Conservation (phyloP, 768 basidiomycete species). For the Crucibulum laeve region DNA sequence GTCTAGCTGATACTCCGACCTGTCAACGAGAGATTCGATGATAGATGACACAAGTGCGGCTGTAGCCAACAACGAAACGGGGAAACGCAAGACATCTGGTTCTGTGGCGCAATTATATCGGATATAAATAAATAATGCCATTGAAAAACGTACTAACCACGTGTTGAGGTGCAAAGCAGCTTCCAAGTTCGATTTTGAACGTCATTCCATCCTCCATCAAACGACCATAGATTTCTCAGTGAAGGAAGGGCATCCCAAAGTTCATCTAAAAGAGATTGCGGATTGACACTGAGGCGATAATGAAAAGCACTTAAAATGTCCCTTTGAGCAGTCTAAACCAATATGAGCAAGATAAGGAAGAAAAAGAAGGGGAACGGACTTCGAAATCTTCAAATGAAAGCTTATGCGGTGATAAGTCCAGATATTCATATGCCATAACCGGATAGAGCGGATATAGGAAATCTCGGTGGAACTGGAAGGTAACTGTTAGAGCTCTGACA, state of each 20-base stretch:
- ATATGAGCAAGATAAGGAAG: neutral
- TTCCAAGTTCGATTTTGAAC: slow-evolving; percentile 47
- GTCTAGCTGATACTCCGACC: slow-evolving; percentile 27
- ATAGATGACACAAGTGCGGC: slow-evolving; percentile 47
- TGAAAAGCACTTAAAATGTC: slow-evolving; percentile 45
- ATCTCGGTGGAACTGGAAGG: slow-evolving; percentile 56
- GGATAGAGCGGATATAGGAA: slow-evolving; percentile 52
- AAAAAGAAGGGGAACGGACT: slow-evolving; percentile 23
- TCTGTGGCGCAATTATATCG: slow-evolving; percentile 25
- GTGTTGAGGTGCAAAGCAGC: slow-evolving; percentile 36
- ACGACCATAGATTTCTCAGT: slow-evolving; percentile 36
- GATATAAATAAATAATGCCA: neutral
- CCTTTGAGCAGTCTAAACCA: slow-evolving; percentile 46
- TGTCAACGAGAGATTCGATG: slow-evolving; percentile 27
- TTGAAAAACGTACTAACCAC: slow-evolving; percentile 25
- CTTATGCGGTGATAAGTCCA: slow-evolving; percentile 42
- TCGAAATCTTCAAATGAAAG: slow-evolving; percentile 49
- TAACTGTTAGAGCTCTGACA: slow-evolving; percentile 3
- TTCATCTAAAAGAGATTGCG: slow-evolving; percentile 55
- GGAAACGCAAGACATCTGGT: slow-evolving; percentile 47
- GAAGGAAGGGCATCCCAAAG: slow-evolving; percentile 53
- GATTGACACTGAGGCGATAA: slow-evolving; percentile 47
- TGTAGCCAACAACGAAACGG: slow-evolving; percentile 49
- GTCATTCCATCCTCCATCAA: slow-evolving; percentile 40
- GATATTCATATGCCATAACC: slow-evolving; percentile 46